Base-by-base conservation (phyloP, 2,329 filamentous ascomycete species). In the Colletotrichum nymphaeae region DNA sequence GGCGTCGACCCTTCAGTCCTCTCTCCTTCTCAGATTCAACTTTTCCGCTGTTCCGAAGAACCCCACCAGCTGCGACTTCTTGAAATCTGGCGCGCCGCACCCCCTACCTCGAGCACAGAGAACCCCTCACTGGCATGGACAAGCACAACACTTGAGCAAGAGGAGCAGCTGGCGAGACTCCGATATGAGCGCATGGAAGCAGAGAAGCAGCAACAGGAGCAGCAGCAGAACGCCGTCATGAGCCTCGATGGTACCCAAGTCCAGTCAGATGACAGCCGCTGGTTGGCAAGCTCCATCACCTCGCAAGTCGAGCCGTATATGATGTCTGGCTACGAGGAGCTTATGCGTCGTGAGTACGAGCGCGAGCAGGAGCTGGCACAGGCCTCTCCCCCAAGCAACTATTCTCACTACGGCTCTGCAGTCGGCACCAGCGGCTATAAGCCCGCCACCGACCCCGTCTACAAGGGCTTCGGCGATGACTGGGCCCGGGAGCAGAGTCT, bases 71-170 rank as follows among this genome's bases (percentile, higher is more conserved):
- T 92, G 70, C 90, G 94, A 26, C 87, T 98, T 19, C 87, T 97
- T 52, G 93, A 97, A 81, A 90, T 97, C 19, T 98, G 95, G 95
- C 92, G 91, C 72, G 94, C 95, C 76, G 94, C 91, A 71, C 94
- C 94, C 26, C 93, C 93, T 0, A 88, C 86, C 55, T 89, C 88
- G 74, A 85, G 82, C 72, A 86, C 84, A 62, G 87, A 89, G 67
- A 89, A 90, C 75, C 85, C 87, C 2, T 83, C 86, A 11, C 80
- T 90, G 11, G 86, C 88, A 4, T 89, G 87, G 87, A 86, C 81
- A 74, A 86, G 81, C 78, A 90, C 88, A 1, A 87, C 84, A 0
- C 77, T 91, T 22, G 87, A 89, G 76, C 87, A 91, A 69, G 89
- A 93, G 79, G 85, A 91, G 81, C 79, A 87, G 66, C 82, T 94